Conservation (phyloP, 371 early-diverging fungal species). For the Batkoa obscura region DNA sequence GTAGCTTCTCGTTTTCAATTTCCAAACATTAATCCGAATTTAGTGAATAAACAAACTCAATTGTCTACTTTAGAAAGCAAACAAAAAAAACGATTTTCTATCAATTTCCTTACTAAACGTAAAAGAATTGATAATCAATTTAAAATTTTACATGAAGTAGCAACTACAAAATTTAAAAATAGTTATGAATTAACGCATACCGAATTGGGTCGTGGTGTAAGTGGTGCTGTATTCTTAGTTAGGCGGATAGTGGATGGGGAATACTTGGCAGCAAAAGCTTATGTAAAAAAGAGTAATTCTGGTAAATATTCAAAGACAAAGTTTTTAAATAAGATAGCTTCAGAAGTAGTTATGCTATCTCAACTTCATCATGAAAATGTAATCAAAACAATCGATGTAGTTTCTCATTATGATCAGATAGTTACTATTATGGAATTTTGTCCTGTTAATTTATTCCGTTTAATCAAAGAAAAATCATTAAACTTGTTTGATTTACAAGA, state of each 20-base stretch:
- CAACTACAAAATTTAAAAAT: not conserved
- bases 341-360: not conserved
- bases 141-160: not conserved
- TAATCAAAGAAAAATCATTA: not conserved
- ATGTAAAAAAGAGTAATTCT: not conserved
- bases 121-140: not conserved
- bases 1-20: constrained; percentile 5
- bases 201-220: constrained; percentile 1
- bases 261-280: not conserved
- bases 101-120: not conserved
- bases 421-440: constrained; percentile 6
- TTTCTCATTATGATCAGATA: not conserved
- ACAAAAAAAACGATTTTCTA: not conserved
- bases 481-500: not conserved
- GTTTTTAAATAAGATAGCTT: not conserved
- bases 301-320: not conserved
- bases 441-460: not conserved
- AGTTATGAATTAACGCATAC: not conserved
- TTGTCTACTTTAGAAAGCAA: not conserved
- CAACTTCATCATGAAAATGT: constrained; percentile 5
- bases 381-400: not conserved
- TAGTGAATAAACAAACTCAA: not conserved
- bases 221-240: not conserved
- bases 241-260: no score
- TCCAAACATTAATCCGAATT: not conserved